Base-by-base conservation (phyloP, 75 land plant species). In the Selaginella moellendorffii region DNA sequence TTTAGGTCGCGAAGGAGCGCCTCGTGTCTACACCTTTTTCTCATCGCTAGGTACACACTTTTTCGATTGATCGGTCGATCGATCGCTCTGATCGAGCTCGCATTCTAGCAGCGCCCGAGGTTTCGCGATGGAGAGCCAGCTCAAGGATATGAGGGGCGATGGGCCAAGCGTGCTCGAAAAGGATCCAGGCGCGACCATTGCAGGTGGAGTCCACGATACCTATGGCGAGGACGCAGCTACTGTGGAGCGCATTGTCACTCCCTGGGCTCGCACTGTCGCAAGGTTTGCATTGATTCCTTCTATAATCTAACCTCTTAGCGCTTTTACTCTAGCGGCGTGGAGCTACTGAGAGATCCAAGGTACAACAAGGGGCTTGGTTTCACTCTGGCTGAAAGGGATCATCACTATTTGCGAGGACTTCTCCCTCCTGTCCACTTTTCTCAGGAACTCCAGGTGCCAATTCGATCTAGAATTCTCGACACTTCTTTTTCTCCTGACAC, bases 361-460 rank as follows among this genome's bases (percentile, higher is more conserved):
- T 76, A 79, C 73, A 92, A 92, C 65, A 92, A 92, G 70, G 96
- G 97, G 28, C 83, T 88, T 70, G 87, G 85, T 5, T 88, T 92
- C 70, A 72, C 78, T 29, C 83, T 83, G 17, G 85, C 75, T 68
- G 97, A 92, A 74, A 76, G 96, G 66, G 83, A 91, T 69, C 74
- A 81, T 8, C 93, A 91, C 72, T 87, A 80, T 61, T 65, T 91
- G 63, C 74, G 82, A 29, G 97, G 97, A 10, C 93, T 91, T 71
- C 76, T 91, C 10, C 97, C 97, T 1, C 93, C 97, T 2, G 69
- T 61, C 24, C 66, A 67, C 52, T 19, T 79, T 18, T 61, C 79
- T 31, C 97, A 91, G 67, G 95, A 88, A 0, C 88, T 85, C 63
- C 97, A 91, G 78, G 95, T 88, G 60, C 63, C 1, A n/a, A n/a